These are phyloP conservation scores for Ophiosphaerella korrae DNA, from an alignment of 2,329 filamentous ascomycete species.

Conservation along the genomic window DNA sequence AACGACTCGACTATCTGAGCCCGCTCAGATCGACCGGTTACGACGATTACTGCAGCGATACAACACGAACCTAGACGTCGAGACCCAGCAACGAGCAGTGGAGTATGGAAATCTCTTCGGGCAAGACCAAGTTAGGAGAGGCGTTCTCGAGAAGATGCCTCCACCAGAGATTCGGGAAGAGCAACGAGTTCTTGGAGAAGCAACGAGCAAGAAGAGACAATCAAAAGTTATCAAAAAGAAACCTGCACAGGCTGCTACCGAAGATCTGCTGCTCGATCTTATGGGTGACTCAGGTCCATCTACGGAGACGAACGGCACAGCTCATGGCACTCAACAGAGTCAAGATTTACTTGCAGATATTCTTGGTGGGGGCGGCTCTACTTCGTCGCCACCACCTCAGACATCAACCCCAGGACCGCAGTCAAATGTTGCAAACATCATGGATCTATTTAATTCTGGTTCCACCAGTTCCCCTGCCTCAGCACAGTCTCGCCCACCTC, in stretches of 20 bases:
- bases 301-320: slow-evolving; percentile 57
- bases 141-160: slow-evolving; percentile 97
- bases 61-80: slow-evolving; percentile 87
- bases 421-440: slow-evolving; percentile 67
- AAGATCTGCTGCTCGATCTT: slow-evolving; percentile 88
- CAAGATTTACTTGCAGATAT: slow-evolving; percentile 91
- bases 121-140: slow-evolving; percentile 82
- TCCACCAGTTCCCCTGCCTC: slow-evolving; percentile 48
- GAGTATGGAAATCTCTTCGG: slow-evolving; percentile 96
- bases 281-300: slow-evolving; percentile 78
- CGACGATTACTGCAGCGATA: slow-evolving; percentile 77
- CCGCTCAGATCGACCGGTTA: slow-evolving; percentile 84
- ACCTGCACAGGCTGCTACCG: slow-evolving; percentile 80
- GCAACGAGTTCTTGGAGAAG: slow-evolving; percentile 85
- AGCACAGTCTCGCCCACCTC: slow-evolving; percentile 46
- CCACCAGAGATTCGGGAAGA: slow-evolving; percentile 96
- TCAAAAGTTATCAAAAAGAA: slow-evolving; percentile 68
- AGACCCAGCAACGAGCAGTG: slow-evolving; percentile 93
- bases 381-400: slow-evolving; percentile 54
- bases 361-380: slow-evolving; percentile 69
- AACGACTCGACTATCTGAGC: slow-evolving; percentile 82
- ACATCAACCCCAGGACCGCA: slow-evolving; percentile 42
- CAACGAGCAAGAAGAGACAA: slow-evolving; percentile 57
- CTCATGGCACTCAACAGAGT: slow-evolving; percentile 66
- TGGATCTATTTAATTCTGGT: slow-evolving; percentile 78